Conservation (phyloP, 148 eudicot species). For the Pharnaceum exiguum region DNA sequence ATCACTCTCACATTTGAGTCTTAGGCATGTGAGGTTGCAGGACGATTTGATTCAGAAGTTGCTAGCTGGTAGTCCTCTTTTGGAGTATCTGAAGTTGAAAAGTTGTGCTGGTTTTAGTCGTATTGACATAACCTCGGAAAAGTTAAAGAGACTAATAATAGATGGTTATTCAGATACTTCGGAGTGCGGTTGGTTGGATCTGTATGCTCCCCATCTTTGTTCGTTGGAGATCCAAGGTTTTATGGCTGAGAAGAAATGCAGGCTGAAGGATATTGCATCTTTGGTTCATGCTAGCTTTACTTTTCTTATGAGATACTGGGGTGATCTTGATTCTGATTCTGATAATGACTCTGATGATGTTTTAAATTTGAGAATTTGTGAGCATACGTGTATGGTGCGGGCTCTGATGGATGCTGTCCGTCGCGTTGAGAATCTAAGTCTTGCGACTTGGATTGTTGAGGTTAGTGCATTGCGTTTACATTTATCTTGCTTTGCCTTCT, state of each 20-base stretch:
- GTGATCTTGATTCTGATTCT: neutral
- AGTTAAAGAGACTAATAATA: neutral
- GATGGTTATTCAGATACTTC: neutral
- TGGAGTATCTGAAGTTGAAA: neutral
- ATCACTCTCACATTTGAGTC: constrained; percentile 2
- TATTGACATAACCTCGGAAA: neutral
- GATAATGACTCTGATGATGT: neutral
- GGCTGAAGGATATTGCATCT: constrained; percentile 2
- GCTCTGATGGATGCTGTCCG: neutral
- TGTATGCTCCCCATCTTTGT: neutral
- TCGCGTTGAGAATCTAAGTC: constrained; percentile 9
- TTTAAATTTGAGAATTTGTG: neutral
- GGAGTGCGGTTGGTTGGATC: neutral
- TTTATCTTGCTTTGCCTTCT: neutral
- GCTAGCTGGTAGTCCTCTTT: constrained; percentile 2
- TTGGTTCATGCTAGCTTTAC: neutral
- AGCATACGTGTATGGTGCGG: neutral
- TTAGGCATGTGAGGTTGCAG: neutral
- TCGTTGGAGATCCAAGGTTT: constrained; percentile 11
- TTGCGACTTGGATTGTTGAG: constrained; percentile 13
- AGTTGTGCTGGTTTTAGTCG: neutral
- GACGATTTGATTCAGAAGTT: constrained; percentile 2
- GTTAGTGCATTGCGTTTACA: neutral
- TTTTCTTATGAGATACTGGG: neutral
- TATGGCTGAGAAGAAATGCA: neutral